phyloP scores from a whole-genome alignment of 169 alveolate species.

The Amoebophrya sp. region DNA sequence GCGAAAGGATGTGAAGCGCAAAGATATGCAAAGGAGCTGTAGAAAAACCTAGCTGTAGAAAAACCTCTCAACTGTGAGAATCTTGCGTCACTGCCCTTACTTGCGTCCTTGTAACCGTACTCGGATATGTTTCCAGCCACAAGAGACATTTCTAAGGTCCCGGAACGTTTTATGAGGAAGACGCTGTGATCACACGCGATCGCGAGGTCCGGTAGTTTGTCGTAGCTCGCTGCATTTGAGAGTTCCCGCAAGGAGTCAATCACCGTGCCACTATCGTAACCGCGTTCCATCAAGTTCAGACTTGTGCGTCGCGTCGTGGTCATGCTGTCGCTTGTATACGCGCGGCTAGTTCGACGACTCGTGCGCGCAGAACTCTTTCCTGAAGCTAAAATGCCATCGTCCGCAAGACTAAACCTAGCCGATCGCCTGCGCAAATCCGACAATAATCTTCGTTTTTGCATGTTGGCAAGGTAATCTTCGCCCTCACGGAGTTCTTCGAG shows the following conservation, averaged over 20 bases:
- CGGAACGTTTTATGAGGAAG: background rate
- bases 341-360: background rate
- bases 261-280: background rate
- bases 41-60: too few species aligned
- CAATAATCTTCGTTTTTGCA: background rate
- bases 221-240: background rate
- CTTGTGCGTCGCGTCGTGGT: background rate
- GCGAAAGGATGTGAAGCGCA: too few species aligned
- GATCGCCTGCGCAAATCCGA: background rate
- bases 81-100: background rate
- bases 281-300: background rate
- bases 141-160: background rate
- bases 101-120: constrained; percentile 17
- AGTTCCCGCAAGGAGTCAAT: background rate
- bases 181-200: background rate
- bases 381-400: too few species aligned
- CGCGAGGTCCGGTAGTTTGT: constrained; percentile 8
- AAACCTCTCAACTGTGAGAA: background rate
- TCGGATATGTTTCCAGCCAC: constrained; percentile 9
- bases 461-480: too few species aligned
- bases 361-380: background rate
- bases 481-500: background rate
- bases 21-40: too few species aligned
- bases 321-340: background rate
- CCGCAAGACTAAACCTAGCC: background rate